A percentile compares a stretch with the other conserved stretches of the same genome.
Evolutionary conservation across 306 rosid species (phyloP).

Genomic region (Begonia loranthoides): DNA sequence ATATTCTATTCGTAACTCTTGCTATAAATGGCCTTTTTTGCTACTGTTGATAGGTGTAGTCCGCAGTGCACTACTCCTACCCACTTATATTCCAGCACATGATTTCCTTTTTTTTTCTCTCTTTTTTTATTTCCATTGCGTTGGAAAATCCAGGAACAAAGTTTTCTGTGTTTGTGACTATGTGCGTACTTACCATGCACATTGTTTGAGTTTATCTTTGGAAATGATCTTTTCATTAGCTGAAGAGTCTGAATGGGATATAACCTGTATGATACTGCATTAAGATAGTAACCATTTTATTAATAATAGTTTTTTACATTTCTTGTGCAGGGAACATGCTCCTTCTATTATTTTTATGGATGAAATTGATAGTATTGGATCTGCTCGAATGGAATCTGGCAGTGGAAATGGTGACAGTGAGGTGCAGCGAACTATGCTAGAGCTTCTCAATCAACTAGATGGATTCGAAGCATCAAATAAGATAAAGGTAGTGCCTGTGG

Average conservation of each 20-base stretch:
- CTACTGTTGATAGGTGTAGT: neutral
- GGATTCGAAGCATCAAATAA: constrained; percentile 93
- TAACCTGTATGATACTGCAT: neutral
- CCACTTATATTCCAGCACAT: too few species aligned
- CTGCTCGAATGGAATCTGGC: constrained; percentile 97
- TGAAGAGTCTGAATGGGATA: neutral
- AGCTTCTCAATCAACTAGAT: constrained; percentile 91
- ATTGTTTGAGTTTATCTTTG: neutral
- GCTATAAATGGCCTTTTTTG: neutral
- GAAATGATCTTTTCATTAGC: neutral
- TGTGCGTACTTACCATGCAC: neutral
- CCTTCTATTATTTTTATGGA: constrained; percentile 93
- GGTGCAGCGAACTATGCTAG: constrained; percentile 90
- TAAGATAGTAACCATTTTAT: neutral
- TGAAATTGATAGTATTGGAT: constrained; percentile 87
- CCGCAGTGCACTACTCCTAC: neutral
- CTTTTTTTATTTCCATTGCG: neutral
- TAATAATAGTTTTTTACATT: neutral
- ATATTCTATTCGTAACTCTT: neutral
- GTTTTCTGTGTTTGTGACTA: too few species aligned
- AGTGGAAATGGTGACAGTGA: constrained; percentile 98
- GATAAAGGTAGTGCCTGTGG: constrained; percentile 43
- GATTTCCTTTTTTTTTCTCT: too few species aligned
- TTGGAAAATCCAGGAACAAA: neutral
- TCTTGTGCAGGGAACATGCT: constrained; percentile 66